Base-by-base conservation (phyloP, 176 grass and related monocot genomes). In the Rhynchospora tenuis region DNA sequence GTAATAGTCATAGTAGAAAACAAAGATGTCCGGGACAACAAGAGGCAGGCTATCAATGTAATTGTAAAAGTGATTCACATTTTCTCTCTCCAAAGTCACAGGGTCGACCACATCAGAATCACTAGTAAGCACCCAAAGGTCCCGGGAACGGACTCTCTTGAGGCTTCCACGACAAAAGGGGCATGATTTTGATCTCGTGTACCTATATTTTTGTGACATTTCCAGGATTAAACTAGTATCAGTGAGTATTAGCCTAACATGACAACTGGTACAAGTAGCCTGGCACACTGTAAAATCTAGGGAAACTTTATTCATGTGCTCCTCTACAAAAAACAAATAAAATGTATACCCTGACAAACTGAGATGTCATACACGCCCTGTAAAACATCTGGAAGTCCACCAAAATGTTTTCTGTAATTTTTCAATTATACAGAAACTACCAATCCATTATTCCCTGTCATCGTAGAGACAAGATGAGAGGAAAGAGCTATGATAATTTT, bases 131-230 rank as follows among this genome's bases (percentile, higher is more conserved):
- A 88, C 82, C 87, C 87, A 88, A 9, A 88, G 82, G 42, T 88
- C 87, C 33, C 74, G 56, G 10, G 87, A 88, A n/a, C 23, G 54
- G 81, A 88, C 82, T 60, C 87, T 84, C 83, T 85, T 88, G 22
- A 88, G 74, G 73, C 74, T 85, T 85, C 87, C 87, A 61, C 87
- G 77, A 51, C 87, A 88, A 79, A 88, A 88, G 1, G 87, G 87
- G 47, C 87, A 88, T 44, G 87, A 88, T 69, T 85, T 57, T 26
- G 87, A 88, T 56, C 74, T 88, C 26, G 23, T 44, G 45, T 88
- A 64, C 87, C 87, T 88, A 73, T 10, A 73, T 17, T 64, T 81
- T 63, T 81, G 20, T 65, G 16, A 56, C 24, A 8, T 24, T 46
- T 62, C n/a, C 8, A 9, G 31, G 61, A 57, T 64, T 81, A 65